A percentile compares a stretch with the other conserved stretches of the same genome.
These are phyloP conservation scores for Cryphonectria japonica DNA, from an alignment of 2,329 filamentous ascomycete species.

Conservation along the genomic window DNA sequence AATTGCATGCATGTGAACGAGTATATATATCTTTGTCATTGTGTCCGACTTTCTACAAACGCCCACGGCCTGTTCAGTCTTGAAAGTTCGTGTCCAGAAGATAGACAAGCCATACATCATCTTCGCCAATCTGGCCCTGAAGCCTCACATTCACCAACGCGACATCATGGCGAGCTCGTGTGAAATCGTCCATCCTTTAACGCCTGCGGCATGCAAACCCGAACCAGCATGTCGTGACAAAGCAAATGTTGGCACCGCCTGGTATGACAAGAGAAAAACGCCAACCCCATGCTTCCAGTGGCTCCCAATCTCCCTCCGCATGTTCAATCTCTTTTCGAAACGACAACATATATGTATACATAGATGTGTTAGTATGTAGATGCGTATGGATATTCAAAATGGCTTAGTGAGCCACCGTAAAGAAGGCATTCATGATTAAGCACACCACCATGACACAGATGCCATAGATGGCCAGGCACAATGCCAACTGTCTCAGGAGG, in stretches of 20 bases:
- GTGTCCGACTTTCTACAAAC: neutral
- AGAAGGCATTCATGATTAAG: constrained; percentile 82
- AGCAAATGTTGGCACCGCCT: neutral
- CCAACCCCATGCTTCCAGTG: constrained; percentile 9
- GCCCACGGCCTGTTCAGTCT: neutral
- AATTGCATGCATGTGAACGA: neutral
- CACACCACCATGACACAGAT: constrained; percentile 88
- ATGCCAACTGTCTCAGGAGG: constrained; percentile 70
- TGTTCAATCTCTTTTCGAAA: neutral
- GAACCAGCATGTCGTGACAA: neutral
- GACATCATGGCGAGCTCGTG: neutral
- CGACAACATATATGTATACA: neutral
- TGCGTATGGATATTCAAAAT: neutral
- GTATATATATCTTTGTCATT: neutral
- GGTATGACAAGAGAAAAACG: constrained; percentile 6
- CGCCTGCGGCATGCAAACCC: constrained; percentile 1
- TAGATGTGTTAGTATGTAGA: neutral
- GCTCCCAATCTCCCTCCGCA: neutral
- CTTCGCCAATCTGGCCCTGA: neutral
- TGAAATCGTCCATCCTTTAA: neutral
- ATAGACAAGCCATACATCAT: neutral
- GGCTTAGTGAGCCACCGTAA: constrained; percentile 64
- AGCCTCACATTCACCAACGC: neutral
- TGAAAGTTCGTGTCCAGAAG: neutral
- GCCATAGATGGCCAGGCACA: constrained; percentile 82